Evolutionary conservation across 2,329 filamentous ascomycete species (phyloP).

Genomic region (Sclerotinia trifoliorum): DNA sequence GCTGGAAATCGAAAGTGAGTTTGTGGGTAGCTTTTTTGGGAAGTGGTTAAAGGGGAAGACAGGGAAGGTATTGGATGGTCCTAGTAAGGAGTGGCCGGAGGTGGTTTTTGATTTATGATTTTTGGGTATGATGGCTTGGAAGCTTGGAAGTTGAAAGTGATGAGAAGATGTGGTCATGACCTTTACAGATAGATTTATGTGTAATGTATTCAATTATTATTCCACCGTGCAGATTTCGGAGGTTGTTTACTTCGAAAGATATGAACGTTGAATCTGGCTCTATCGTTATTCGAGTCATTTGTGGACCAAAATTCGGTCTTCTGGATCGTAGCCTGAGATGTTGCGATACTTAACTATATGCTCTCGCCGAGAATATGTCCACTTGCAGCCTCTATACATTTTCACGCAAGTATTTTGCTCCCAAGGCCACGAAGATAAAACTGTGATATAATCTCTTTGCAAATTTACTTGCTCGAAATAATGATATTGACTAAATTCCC

Average conservation of each 20-base stretch:
- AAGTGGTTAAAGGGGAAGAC: conserved; percentile 28
- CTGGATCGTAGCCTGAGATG: too few relatives aligned
- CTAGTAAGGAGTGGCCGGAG: conserved; percentile 31
- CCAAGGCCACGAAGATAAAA: too few relatives aligned
- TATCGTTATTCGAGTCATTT: too few relatives aligned
- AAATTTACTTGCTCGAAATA: background rate
- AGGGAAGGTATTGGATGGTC: conserved; percentile 24
- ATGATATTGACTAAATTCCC: background rate
- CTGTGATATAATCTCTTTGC: too few relatives aligned
- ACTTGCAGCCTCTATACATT: too few relatives aligned
- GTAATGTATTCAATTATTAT: background rate
- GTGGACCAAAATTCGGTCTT: too few relatives aligned
- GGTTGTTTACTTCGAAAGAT: background rate
- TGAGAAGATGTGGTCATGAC: background rate
- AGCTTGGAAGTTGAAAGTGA: background rate
- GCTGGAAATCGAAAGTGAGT: conserved; percentile 30
- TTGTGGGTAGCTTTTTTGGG: conserved; percentile 32
- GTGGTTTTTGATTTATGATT: conserved; percentile 24
- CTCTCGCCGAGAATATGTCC: too few relatives aligned
- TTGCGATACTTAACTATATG: too few relatives aligned
- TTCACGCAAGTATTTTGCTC: too few relatives aligned
- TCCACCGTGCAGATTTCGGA: background rate
- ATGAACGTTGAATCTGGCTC: background rate
- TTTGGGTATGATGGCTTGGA: background rate
- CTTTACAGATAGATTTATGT: background rate